Conservation (phyloP, 1,139 yeast species). For the Tardiomyces digboiensis region DNA sequence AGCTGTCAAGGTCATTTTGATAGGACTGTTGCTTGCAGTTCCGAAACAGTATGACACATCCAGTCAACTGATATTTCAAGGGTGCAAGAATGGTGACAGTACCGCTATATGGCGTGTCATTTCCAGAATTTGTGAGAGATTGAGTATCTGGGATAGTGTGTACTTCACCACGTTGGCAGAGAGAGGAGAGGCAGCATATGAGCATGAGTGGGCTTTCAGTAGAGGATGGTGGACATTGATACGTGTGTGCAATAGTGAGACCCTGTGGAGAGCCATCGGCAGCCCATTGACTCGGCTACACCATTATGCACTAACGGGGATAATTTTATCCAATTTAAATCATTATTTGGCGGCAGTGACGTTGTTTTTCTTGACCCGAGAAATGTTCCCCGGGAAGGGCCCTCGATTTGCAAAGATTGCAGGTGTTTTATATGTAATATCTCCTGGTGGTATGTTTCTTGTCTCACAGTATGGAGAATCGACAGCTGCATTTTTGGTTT, state of each 20-base stretch:
- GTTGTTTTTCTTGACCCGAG: background rate
- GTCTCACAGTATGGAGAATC: background rate
- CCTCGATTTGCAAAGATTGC: background rate
- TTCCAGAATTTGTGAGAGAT: background rate
- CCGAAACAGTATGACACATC: background rate
- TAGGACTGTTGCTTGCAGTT: background rate
- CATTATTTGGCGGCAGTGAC: background rate
- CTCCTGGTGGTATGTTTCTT: background rate
- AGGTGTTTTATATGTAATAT: background rate
- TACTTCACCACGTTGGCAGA: background rate
- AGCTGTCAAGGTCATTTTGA: background rate
- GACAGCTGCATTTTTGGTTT: background rate
- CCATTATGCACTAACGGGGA: background rate
- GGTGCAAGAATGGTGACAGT: background rate
- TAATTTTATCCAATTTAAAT: background rate
- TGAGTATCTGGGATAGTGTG: background rate
- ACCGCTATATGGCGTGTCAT: background rate
- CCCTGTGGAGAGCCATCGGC: background rate
- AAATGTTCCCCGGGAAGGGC: background rate
- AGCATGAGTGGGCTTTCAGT: constrained; percentile 1
- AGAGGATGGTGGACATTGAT: background rate
- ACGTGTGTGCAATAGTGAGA: background rate
- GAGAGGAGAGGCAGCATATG: background rate
- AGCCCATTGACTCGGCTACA: background rate
- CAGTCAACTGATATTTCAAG: background rate